Conservation (phyloP, 1,139 yeast species). For the Waltiozyma sp. region DNA sequence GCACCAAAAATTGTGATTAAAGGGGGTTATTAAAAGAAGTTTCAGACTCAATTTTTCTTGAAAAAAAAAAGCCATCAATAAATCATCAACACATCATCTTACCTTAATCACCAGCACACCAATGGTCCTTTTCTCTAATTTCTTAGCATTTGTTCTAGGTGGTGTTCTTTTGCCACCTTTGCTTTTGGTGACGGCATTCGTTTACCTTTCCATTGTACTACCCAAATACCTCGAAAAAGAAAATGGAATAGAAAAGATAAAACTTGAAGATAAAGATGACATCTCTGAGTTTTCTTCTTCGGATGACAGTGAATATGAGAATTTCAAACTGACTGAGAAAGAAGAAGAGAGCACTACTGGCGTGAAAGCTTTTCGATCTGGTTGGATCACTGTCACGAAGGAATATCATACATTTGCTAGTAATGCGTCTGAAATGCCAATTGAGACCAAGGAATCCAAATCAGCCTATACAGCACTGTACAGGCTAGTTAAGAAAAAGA, state of each 20-base stretch:
- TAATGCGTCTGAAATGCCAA: constrained; percentile 14
- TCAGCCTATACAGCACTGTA: constrained; percentile 52
- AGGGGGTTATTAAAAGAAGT: too few species aligned
- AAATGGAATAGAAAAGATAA: constrained; percentile 17
- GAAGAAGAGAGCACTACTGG: constrained; percentile 53
- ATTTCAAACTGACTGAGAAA: constrained; percentile 47
- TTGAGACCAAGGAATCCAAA: constrained; percentile 24
- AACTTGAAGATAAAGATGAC: constrained; percentile 12
- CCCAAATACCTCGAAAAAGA: constrained; percentile 14
- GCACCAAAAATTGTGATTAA: too few species aligned
- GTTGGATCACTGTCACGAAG: constrained; percentile 78
- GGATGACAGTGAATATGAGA: constrained; percentile 22
- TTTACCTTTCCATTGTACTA: constrained; percentile 11
- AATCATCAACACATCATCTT: too few species aligned
- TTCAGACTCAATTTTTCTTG: too few species aligned
- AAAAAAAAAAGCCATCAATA: too few species aligned
- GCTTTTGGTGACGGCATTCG: constrained; percentile 22
- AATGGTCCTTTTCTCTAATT: constrained; percentile 10
- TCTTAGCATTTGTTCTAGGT: constrained; percentile 46
- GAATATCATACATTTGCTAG: constrained; percentile 50
- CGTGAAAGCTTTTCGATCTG: constrained; percentile 53
- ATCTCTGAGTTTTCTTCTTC: constrained; percentile 7
- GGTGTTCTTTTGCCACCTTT: constrained; percentile 73
- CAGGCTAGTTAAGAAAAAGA: constrained; percentile 34
- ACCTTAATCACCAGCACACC: not conserved